phyloP scores from a whole-genome alignment of 768 basidiomycete genomes.

The Cytidiella melzeri region DNA sequence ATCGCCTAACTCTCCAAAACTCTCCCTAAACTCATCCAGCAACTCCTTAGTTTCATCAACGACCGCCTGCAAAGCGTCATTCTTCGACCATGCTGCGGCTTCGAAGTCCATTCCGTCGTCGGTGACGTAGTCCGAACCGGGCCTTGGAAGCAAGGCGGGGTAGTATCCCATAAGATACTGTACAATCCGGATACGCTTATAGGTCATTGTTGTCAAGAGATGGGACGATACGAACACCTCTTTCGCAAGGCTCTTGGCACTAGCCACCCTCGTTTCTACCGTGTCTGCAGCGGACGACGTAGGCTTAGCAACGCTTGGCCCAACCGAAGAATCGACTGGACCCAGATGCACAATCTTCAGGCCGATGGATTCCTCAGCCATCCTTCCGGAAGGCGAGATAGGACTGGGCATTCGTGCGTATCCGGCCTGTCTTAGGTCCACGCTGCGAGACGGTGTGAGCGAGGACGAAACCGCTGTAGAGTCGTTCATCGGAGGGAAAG shows the following conservation, averaged over 20 bases:
- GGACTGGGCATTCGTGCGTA: slow-evolving; percentile 36
- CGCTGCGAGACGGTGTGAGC: slow-evolving; percentile 3
- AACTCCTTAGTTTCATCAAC: slow-evolving; percentile 50
- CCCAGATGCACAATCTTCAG: slow-evolving; percentile 59
- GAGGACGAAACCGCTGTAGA: slow-evolving; percentile 16
- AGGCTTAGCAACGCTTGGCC: too few species aligned
- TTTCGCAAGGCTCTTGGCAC: slow-evolving; percentile 19
- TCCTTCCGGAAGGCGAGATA: slow-evolving; percentile 29
- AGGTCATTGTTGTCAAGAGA: slow-evolving; percentile 50
- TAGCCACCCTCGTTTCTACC: background rate
- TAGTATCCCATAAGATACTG: slow-evolving; percentile 64
- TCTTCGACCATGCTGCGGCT: slow-evolving; percentile 44
- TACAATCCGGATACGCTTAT: slow-evolving; percentile 53
- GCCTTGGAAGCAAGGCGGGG: slow-evolving; percentile 46
- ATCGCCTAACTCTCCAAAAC: slow-evolving; percentile 10
- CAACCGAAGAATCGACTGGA: slow-evolving; percentile 42
- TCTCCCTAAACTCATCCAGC: slow-evolving; percentile 47
- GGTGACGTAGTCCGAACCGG: slow-evolving; percentile 28
- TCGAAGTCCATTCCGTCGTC: slow-evolving; percentile 19
- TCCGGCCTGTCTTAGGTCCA: slow-evolving; percentile 30
- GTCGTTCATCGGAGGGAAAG: slow-evolving; percentile 12
- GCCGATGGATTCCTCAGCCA: slow-evolving; percentile 28
- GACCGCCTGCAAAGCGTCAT: slow-evolving; percentile 46
- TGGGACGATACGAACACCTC: slow-evolving; percentile 43
- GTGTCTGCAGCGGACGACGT: background rate